These are phyloP conservation scores for Botrytis paeoniae DNA, from an alignment of 2,329 filamentous ascomycete species.

Conservation along the genomic window DNA sequence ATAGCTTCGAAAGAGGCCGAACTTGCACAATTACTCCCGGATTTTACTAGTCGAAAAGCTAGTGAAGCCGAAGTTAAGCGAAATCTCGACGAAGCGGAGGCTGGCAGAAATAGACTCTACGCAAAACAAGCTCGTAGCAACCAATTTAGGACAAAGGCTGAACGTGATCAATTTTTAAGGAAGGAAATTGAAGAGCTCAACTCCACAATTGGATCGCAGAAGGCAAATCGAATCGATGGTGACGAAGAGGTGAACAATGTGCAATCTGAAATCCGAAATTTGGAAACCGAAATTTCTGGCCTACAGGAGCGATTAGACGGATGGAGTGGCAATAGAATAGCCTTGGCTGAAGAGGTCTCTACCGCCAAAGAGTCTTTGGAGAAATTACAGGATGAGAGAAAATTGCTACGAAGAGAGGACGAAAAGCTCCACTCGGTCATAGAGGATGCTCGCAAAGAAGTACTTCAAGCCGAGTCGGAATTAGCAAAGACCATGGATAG, in stretches of 20 bases:
- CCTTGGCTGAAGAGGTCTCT: conserved; percentile 70
- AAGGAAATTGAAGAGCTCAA: conserved; percentile 79
- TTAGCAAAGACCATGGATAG: conserved; percentile 86
- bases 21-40: conserved; percentile 69
- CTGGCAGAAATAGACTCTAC: conserved; percentile 73
- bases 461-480: conserved; percentile 71
- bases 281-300: conserved; percentile 70
- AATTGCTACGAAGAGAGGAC: conserved; percentile 83
- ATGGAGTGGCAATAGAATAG: conserved; percentile 70
- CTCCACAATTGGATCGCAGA: conserved; percentile 71
- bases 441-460: conserved; percentile 70
- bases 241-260: conserved; percentile 77
- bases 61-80: conserved; percentile 69
- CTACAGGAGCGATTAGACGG: conserved; percentile 73
- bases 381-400: conserved; percentile 79
- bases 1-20: conserved; percentile 76
- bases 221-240: conserved; percentile 79
- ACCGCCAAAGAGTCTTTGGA: conserved; percentile 76
- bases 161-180: conserved; percentile 80
- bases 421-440: conserved; percentile 80
- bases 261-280: conserved; percentile 64
- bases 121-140: conserved; percentile 88
- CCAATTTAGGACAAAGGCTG: conserved; percentile 82
- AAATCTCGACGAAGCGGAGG: conserved; percentile 73
- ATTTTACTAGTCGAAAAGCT: conserved; percentile 69